Base-by-base conservation (phyloP, 1,284 basidiomycete genomes). In the Ganoderma sinense region DNA sequence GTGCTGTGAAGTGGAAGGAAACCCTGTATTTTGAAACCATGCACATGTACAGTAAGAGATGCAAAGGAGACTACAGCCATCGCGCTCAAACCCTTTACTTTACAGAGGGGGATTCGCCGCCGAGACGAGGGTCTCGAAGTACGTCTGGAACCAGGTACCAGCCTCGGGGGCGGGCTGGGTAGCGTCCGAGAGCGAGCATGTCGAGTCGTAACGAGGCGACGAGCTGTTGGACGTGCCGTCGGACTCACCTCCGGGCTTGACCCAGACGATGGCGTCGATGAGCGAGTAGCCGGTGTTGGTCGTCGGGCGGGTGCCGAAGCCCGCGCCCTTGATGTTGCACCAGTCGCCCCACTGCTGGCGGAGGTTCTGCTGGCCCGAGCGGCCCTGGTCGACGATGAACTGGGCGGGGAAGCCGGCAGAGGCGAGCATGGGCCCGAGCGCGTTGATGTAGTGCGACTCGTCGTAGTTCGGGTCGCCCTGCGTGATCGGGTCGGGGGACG, bases 221-320 rank as follows among this genome's bases (percentile, higher is more conserved):
- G 85, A 86, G 62, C 82, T 84, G 83, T 91, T 85, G 73, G 84
- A 87, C 56, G 89, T 91, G 72, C 89, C 89, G 76, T 91, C 89
- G 71, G 84, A 88, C 80, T 91, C 89, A 73, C 89, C 89, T 84
- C 88, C 88, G 66, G 89, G 89, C 82, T 91, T 91, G 74, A 89
- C 85, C 89, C 89, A 91, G 71, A 90, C 88, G 77, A 91, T 87
- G 60, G 88, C 80, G 75, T 91, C 90, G 73, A 91, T 88, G 76
- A 86, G 80, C 62, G 81, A 78, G 65, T 83, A 85, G 53, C 87
- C 86, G 40, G 88, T 89, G 82, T 84, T 86, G 66, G 82, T 83
- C 26, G 89, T 90, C 40, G 89, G 89, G 70, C 83, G 88, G 51
- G 80, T 85, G 72, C 89, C 89, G 78, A 90, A 90, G 66, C 89